Base-by-base conservation (phyloP, 495 filamentous ascomycete genomes). In the Aspergillus nidulans region DNA sequence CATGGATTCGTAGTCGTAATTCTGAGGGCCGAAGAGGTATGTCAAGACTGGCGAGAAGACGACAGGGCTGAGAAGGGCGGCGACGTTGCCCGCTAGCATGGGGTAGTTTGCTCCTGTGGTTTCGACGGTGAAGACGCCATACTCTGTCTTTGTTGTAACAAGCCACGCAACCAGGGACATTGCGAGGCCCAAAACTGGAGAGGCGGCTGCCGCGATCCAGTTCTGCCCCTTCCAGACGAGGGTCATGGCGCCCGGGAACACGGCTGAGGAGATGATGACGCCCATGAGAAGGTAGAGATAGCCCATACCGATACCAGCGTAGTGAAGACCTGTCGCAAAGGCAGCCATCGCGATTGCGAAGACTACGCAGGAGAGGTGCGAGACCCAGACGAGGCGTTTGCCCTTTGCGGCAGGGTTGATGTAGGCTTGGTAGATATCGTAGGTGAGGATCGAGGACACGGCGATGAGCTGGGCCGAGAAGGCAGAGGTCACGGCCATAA, bases 401-500 rank as follows among this genome's bases (percentile, higher is more conserved):
- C 92, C 91, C 61, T 81, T 83, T 36, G 87, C 83, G 8, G 57
- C 32, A 12, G 82, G 83, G 19, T 80, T 66, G 61, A 79, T 72
- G 53, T 81, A 81, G 10, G 74, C 74, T 48, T 90, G 85, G 70
- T 91, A 94, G 51, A 96, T 82, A 67, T 97, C 92, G 64, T 96
- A 97, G 36, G 92, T 96, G 71, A 86, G 87, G 70, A 97, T 95
- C 24, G 87, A 91, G 19, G 88, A 92, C 41, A 96, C 92, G 34
- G 92, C 92, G 55, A 97, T 96, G 25, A 96, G 74, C 68, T 97
- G 89, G 0, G 90, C 87, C 13, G 91, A 96, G 48, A 86, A 89
- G 10, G 92, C 92, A 10, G 84, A 89, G 2, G 92, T 97, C 41
- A 97, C 92, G 16, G 92, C 92, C 89, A 97, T 95, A 77, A 97